Conservation (phyloP, 2,329 filamentous ascomycete species). For the Colletotrichum sp. region DNA sequence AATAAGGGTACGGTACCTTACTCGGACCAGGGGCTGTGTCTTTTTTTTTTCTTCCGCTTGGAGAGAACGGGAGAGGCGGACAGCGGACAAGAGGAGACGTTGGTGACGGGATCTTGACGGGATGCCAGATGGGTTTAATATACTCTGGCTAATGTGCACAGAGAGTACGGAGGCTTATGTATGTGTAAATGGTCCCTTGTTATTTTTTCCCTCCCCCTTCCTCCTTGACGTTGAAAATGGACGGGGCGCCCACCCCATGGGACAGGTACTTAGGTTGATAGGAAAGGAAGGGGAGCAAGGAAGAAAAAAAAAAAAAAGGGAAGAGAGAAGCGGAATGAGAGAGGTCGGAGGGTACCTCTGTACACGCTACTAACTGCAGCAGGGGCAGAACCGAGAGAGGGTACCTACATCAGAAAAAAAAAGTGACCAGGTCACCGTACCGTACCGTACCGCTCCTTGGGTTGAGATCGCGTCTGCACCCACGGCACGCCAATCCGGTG, state of each 20-base stretch:
- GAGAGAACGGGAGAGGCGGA: not conserved
- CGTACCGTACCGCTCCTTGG: not conserved
- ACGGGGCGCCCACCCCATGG: not conserved
- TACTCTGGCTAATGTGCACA: constrained; percentile 6
- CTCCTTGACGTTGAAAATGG: constrained; percentile 7
- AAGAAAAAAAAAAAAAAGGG: not conserved
- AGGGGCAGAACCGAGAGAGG: constrained; percentile 10
- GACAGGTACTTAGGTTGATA: constrained; percentile 3
- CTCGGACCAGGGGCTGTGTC: not conserved
- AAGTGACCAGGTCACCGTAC: constrained; percentile 3
- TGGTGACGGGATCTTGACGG: not conserved
- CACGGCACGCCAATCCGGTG: constrained; percentile 10
- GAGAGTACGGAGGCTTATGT: not conserved
- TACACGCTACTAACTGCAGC: constrained; percentile 11
- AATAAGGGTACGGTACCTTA: constrained; percentile 5
- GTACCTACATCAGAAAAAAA: constrained; percentile 11
- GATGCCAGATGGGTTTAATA: constrained; percentile 15
- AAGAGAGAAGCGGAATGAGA: constrained; percentile 3
- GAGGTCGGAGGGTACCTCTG: constrained; percentile 7
- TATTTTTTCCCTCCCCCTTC: not conserved
- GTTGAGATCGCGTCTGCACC: constrained; percentile 9
- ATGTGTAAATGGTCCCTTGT: constrained; percentile 6
- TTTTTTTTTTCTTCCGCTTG: not conserved
- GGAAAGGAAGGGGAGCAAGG: not conserved
- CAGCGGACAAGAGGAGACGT: not conserved